These are phyloP conservation scores for Clathrospora elynae DNA, from an alignment of 2,329 filamentous ascomycete species.

Conservation along the genomic window DNA sequence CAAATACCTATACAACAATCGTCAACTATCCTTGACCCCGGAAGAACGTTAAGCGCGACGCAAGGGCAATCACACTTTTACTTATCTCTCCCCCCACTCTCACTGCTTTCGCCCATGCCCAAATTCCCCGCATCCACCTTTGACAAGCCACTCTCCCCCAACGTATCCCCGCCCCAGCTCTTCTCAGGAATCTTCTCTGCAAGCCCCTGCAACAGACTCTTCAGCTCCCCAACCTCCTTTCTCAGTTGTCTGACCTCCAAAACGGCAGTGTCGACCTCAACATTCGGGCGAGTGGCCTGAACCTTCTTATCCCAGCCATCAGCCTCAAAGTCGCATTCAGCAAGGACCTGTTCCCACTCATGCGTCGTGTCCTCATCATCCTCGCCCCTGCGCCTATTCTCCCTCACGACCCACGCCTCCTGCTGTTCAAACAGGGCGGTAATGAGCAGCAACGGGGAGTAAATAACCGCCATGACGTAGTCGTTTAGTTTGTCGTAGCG, in stretches of 20 bases:
- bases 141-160: constrained; percentile 36
- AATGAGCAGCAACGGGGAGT: constrained; percentile 79
- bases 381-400: constrained; percentile 79
- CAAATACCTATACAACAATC: constrained; percentile 11
- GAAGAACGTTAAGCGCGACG: constrained; percentile 1
- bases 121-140: constrained; percentile 22
- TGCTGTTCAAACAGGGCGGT: constrained; percentile 66
- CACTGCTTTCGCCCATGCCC: constrained; percentile 31
- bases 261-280: constrained; percentile 78
- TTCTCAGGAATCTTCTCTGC: constrained; percentile 16
- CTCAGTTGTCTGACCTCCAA: constrained; percentile 61
- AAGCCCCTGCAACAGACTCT: constrained; percentile 44
- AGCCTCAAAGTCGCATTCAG: constrained; percentile 75
- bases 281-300: constrained; percentile 74
- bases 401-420: constrained; percentile 63
- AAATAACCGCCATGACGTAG: constrained; percentile 82
- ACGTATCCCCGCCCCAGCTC: constrained; percentile 39
- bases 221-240: constrained; percentile 54
- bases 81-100: constrained; percentile 30
- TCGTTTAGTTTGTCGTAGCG: constrained; percentile 85
- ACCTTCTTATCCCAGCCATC: constrained; percentile 88
- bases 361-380: constrained; percentile 86
- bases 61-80: constrained; percentile 15
- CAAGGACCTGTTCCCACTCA: constrained; percentile 87
- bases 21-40: constrained; percentile 9